These are phyloP conservation scores for Penicillium verrucosum DNA, from an alignment of 2,329 filamentous ascomycete species.

Conservation along the genomic window DNA sequence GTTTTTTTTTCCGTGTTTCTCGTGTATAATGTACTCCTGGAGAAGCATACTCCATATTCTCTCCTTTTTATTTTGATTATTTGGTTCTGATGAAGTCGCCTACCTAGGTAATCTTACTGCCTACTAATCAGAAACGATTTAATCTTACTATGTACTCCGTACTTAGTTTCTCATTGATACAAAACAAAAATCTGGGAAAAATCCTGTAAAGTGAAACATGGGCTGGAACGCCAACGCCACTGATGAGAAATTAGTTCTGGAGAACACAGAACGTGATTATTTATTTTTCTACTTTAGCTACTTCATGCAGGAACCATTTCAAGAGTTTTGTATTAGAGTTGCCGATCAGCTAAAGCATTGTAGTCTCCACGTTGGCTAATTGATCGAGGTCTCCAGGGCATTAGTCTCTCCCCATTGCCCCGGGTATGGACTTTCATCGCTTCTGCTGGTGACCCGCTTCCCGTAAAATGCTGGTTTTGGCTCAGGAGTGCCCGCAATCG, in stretches of 20 bases:
- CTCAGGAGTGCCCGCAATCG: not conserved
- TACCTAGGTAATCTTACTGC: not conserved
- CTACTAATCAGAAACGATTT: not conserved
- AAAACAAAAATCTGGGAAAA: not conserved
- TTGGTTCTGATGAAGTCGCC: constrained; percentile 2
- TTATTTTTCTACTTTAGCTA: not conserved
- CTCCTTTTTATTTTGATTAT: not conserved
- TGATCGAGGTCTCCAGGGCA: not conserved
- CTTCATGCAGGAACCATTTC: constrained; percentile 18
- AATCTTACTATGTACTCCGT: not conserved
- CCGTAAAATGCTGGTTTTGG: not conserved
- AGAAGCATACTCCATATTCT: not conserved
- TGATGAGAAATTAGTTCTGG: constrained; percentile 5
- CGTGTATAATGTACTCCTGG: not conserved
- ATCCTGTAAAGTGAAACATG: constrained; percentile 26
- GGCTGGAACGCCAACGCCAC: constrained; percentile 17
- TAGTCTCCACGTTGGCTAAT: constrained; percentile 19
- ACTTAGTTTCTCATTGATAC: not conserved
- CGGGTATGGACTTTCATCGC: not conserved
- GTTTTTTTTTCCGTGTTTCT: not conserved
- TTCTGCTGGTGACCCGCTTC: constrained; percentile 2
- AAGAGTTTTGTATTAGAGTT: constrained; percentile 17
- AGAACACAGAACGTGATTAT: not conserved
- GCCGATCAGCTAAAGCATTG: constrained; percentile 18
- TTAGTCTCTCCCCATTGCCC: not conserved